phyloP scores from a whole-genome alignment of 805 yeast species.

The Pichia californica region DNA sequence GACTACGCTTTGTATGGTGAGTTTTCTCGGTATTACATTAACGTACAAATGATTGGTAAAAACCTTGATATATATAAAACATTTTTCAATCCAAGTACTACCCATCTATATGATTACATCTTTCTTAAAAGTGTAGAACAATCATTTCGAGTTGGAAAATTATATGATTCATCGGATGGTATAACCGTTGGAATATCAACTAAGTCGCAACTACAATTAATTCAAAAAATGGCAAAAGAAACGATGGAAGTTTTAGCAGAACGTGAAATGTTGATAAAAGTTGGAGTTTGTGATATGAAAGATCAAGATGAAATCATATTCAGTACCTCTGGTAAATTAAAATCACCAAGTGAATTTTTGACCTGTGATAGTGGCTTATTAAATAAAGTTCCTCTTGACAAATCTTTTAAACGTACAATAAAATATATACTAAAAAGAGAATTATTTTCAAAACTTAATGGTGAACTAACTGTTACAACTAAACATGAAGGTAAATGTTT shows the following conservation, averaged over 20 bases:
- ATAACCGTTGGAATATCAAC: no score
- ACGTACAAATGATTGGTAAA: conserved; percentile 46
- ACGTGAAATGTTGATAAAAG: neutral
- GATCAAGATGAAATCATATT: neutral
- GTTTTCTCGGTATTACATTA: conserved; percentile 46
- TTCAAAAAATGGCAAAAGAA: neutral
- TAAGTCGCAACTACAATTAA: neutral
- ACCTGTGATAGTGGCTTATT: no score
- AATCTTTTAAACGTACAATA: no score
- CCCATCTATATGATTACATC: conserved; percentile 19
- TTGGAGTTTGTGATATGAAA: neutral
- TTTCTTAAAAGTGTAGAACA: conserved; percentile 14
- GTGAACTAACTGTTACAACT: no score
- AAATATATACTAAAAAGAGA: no score
- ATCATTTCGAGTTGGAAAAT: conserved; percentile 20
- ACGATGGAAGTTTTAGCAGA: neutral
- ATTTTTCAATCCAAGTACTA: conserved; percentile 11
- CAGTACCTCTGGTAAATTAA: neutral
- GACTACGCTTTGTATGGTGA: conserved; percentile 36
- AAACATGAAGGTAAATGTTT: no score
- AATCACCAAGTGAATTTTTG: neutral
- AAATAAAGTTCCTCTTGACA: no score
- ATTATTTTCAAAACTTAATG: no score
- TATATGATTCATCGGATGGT: no score
- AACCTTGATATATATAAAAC: conserved; percentile 22